phyloP scores from a whole-genome alignment of 331 rosid genomes.

The Malus hybrid region DNA sequence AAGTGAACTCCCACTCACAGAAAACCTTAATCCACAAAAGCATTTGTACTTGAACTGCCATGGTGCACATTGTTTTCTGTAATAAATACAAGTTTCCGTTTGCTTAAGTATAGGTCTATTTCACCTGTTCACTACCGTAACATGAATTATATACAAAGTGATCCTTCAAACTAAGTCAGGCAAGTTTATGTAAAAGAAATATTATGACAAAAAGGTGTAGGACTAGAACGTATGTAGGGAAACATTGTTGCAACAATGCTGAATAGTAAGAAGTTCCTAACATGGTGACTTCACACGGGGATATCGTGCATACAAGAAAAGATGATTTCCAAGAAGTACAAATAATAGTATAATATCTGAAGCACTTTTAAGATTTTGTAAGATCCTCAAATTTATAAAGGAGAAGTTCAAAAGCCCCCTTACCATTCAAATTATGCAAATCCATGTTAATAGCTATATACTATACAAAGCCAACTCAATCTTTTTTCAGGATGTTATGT shows the following conservation, averaged over 20 bases:
- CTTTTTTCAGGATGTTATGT: background rate
- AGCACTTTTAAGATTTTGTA: background rate
- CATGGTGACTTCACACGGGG: background rate
- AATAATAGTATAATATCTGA: no score
- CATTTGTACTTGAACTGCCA: background rate
- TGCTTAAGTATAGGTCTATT: background rate
- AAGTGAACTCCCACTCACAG: background rate
- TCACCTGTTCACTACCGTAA: background rate
- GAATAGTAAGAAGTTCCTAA: background rate
- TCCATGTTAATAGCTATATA: background rate
- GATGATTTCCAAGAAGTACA: background rate
- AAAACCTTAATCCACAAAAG: background rate
- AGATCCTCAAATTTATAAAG: background rate
- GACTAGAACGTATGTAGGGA: background rate
- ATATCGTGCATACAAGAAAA: background rate
- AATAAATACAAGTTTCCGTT: background rate
- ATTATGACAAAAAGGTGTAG: background rate
- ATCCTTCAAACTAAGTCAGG: background rate
- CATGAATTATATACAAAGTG: background rate
- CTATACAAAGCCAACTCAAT: background rate
- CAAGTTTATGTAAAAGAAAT: background rate
- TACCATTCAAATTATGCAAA: background rate
- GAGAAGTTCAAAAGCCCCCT: background rate
- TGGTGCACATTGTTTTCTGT: background rate
- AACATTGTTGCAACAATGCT: background rate